phyloP scores from a whole-genome alignment of 495 filamentous ascomycete genomes.

The Penicillium waksmanii region DNA sequence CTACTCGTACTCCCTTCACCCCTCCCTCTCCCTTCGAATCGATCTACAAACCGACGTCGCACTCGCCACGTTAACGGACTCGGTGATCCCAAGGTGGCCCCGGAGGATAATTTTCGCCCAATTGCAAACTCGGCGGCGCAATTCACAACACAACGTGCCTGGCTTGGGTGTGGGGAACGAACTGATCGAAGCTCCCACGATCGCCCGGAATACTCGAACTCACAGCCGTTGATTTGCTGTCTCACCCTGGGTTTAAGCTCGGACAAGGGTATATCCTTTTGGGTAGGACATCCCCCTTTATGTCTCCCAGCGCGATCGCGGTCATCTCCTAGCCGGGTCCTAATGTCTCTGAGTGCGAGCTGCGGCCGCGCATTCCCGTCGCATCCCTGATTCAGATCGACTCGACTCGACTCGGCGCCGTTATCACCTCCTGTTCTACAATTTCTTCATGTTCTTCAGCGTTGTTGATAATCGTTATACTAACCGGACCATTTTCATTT shows the following conservation, averaged over 20 bases:
- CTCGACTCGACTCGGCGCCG: not conserved
- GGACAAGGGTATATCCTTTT: constrained; percentile 7
- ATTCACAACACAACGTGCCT: constrained; percentile 32
- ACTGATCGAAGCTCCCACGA: constrained; percentile 22
- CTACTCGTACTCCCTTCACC: too few species aligned
- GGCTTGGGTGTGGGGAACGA: constrained; percentile 30
- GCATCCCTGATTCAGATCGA: constrained; percentile 40
- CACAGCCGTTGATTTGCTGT: constrained; percentile 17
- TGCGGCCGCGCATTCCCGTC: constrained; percentile 14
- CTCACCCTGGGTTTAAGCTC: constrained; percentile 6
- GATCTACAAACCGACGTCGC: constrained; percentile 5
- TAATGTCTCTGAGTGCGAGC: constrained; percentile 20
- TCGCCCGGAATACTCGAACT: constrained; percentile 10
- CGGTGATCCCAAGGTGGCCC: constrained; percentile 15
- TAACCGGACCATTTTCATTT: not conserved
- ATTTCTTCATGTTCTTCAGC: not conserved
- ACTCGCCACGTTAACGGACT: constrained; percentile 15
- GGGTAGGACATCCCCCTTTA: constrained; percentile 15
- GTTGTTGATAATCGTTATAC: constrained; percentile 9
- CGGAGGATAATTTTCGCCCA: constrained; percentile 34
- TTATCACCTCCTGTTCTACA: not conserved
- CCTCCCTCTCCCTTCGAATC: constrained; percentile 12
- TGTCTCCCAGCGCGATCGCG: not conserved
- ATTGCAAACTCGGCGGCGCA: constrained; percentile 30
- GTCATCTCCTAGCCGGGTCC: constrained; percentile 7